Conservation (phyloP, 176 grass and related monocot species). For the Aegilops tauschii region DNA sequence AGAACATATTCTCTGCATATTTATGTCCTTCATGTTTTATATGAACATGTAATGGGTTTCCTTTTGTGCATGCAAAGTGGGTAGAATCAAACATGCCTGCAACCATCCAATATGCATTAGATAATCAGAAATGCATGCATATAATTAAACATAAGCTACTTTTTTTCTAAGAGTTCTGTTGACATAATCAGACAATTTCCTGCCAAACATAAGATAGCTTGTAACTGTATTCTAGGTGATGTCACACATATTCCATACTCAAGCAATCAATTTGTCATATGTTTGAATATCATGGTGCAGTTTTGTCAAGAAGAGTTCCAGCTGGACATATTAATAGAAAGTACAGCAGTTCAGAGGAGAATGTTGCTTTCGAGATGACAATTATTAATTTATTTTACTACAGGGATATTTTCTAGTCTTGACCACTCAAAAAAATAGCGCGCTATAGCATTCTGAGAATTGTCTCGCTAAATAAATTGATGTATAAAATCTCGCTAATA, state of each 20-base stretch:
- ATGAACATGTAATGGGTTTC: slow-evolving; percentile 9
- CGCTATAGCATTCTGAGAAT: no score
- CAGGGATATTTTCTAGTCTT: background rate
- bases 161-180: background rate
- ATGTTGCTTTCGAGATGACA: background rate
- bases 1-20: background rate
- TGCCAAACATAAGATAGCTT: no score
- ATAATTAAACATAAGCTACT: background rate
- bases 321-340: background rate
- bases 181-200: no score
- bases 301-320: background rate
- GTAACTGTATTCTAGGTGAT: no score
- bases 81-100: background rate
- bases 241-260: no score
- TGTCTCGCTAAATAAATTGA: no score
- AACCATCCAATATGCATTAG: background rate
- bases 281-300: background rate
- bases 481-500: no score
- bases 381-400: background rate
- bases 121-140: background rate
- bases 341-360: background rate
- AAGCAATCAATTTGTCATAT: no score
- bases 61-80: background rate
- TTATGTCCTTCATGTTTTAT: slow-evolving; percentile 30
- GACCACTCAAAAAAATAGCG: background rate